Evolutionary conservation across 495 filamentous ascomycete genomes (phyloP).

Genomic region (Lasiosphaeriaceae sp.): DNA sequence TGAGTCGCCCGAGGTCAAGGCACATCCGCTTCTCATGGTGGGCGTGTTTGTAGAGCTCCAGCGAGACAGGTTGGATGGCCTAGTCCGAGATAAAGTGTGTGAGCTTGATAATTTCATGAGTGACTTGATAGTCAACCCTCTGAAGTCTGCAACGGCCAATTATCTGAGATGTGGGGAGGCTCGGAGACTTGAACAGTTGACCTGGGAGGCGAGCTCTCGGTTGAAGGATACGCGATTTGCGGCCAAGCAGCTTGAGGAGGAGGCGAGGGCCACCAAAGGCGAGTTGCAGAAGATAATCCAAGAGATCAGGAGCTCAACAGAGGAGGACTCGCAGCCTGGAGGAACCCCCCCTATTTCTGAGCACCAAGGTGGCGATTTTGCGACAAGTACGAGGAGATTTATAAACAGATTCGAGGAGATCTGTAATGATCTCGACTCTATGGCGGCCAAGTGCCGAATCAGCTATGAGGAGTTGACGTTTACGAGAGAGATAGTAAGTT

Average conservation of each 20-base stretch:
- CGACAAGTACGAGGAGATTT: not conserved
- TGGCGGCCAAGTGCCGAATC: slow-evolving; percentile 10
- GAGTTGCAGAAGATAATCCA: slow-evolving; percentile 6
- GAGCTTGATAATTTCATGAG: not conserved
- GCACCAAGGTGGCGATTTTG: not conserved
- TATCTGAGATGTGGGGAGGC: not conserved
- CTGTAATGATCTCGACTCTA: slow-evolving; percentile 3
- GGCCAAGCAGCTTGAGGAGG: slow-evolving; percentile 6
- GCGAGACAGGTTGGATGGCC: slow-evolving; percentile 2
- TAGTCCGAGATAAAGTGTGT: not conserved
- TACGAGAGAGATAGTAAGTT: slow-evolving; percentile 8
- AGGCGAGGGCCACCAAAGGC: not conserved
- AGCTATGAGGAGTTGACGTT: slow-evolving; percentile 3
- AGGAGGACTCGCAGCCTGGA: not conserved
- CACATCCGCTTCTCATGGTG: slow-evolving; percentile 11
- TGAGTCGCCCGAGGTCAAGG: slow-evolving; percentile 7
- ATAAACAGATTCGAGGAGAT: slow-evolving; percentile 10
- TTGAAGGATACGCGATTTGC: not conserved
- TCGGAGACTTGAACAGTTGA: not conserved
- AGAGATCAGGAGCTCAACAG: not conserved
- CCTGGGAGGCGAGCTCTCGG: not conserved
- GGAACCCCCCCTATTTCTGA: not conserved
- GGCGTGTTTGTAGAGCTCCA: slow-evolving; percentile 18
- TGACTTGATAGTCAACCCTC: not conserved
- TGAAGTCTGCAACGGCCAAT: too few species aligned